Evolutionary conservation across 306 rosid species (phyloP), one percentile per base, ranked within the genome.

Genomic region (Pterocarpus santalinus): DNA sequence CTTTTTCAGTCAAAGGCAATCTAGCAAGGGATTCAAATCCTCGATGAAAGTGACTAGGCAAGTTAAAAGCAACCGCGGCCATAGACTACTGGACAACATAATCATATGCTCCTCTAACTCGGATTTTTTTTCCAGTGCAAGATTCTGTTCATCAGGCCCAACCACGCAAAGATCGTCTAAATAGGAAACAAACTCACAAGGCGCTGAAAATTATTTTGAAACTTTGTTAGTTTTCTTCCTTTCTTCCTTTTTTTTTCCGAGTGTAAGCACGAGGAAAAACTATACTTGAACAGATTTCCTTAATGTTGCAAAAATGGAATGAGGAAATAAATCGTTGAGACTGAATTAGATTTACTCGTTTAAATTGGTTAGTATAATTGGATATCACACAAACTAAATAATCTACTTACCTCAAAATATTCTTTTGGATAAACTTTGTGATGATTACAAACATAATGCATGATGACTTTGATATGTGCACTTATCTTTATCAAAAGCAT

Each of bases 1-100:
- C 70, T 57, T 70, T 71, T 64, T n/a, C 7, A 16, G 86, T 77
- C 82, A 72, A 77, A 46, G 69, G 11, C 56, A 77, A 30, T 65
- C 79, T 47, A 38, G 34, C 53, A 38, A 8, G 28, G 61, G 28
- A 55, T n/a, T 55, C 30, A 71, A 69, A 77, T 67, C 75, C 73
- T 58, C 1, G 16, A 66, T 15, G 84, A 73, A 60, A 68, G 68
- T 49, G 84, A 74, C 62, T 7, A 8, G 47, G 56, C 83, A 78
- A 66, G 58, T 33, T 32, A 3, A 36, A 73, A 67, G 22, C 34
- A 75, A 47, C 70, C 33, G 55, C n/a, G 4, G 5, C 4, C 55
- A 36, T 5, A 16, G 52, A 65, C 10, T 17, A 63, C 15, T 15
- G 34, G 14, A 65, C 52, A 51, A 34, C 36, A 58, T 76, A 4